These are phyloP conservation scores for Barbatosphaeria neglecta DNA, from an alignment of 495 filamentous ascomycete genomes.

Conservation along the genomic window DNA sequence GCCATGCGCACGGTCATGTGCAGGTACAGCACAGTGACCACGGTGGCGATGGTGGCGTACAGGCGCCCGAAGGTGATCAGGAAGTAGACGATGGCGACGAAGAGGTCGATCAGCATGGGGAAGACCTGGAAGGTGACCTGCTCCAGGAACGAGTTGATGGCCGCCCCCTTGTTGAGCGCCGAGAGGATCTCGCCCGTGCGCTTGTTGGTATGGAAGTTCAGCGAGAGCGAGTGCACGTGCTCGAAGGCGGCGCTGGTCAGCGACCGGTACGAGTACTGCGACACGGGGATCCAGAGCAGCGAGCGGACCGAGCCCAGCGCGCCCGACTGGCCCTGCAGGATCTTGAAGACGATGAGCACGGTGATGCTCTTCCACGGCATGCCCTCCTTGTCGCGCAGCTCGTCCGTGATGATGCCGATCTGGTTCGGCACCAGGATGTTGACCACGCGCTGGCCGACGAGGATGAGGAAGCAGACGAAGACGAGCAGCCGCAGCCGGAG, in stretches of 20 bases:
- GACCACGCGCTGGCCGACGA: conserved; percentile 63
- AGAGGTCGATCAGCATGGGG: conserved; percentile 86
- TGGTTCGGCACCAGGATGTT: conserved; percentile 74
- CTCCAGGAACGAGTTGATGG: conserved; percentile 94
- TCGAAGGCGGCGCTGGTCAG: conserved; percentile 92
- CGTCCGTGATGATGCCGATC: conserved; percentile 59
- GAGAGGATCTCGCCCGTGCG: conserved; percentile 93
- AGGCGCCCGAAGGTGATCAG: conserved; percentile 69
- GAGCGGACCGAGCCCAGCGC: conserved; percentile 72
- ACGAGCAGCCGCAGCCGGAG: conserved; percentile 59
- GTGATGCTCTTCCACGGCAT: conserved; percentile 44
- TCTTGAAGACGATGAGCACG: conserved; percentile 66
- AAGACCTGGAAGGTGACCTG: conserved; percentile 90
- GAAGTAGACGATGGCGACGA: conserved; percentile 79
- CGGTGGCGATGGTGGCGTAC: conserved; percentile 80
- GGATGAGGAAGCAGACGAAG: conserved; percentile 65
- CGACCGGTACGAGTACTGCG: conserved; percentile 91
- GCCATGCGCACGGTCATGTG: conserved; percentile 95
- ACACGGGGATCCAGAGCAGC: conserved; percentile 86
- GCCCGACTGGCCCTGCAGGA: conserved; percentile 82
- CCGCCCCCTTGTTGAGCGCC: conserved; percentile 86
- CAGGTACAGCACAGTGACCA: conserved; percentile 92
- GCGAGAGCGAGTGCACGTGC: conserved; percentile 86
- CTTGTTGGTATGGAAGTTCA: conserved; percentile 95
- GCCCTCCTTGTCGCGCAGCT: conserved; percentile 30